phyloP scores from a whole-genome alignment of 345 rosid genomes.

The Lepidium sativum region DNA sequence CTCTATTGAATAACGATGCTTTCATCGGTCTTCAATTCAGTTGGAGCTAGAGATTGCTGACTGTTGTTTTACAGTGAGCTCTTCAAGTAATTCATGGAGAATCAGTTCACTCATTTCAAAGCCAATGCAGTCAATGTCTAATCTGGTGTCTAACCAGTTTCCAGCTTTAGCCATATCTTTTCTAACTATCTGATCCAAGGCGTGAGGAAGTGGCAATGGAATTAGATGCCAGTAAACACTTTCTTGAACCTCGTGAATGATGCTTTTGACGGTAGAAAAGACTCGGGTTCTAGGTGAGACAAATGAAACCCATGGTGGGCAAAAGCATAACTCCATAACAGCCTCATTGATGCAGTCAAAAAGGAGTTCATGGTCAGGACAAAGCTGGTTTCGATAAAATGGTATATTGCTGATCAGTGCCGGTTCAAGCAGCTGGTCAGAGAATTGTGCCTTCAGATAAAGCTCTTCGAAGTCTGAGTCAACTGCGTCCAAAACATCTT shows the following conservation, averaged over 20 bases:
- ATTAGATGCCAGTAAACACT: slow-evolving; percentile 61
- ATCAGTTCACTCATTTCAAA: slow-evolving; percentile 52
- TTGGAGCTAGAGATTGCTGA: slow-evolving; percentile 8
- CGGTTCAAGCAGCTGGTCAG: slow-evolving; percentile 63
- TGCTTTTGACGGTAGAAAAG: slow-evolving; percentile 39
- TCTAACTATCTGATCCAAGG: slow-evolving; percentile 67
- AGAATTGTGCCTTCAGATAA: slow-evolving; percentile 52
- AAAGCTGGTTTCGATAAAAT: slow-evolving; percentile 49
- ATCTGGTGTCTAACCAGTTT: slow-evolving; percentile 72
- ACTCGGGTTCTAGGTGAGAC: slow-evolving; percentile 42
- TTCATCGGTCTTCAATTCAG: slow-evolving; percentile 29
- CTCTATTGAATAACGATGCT: slow-evolving; percentile 14
- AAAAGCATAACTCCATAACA: slow-evolving; percentile 59
- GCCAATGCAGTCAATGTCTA: slow-evolving; percentile 42
- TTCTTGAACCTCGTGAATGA: slow-evolving; percentile 52
- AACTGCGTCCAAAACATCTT: slow-evolving; percentile 45
- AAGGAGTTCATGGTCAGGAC: slow-evolving; percentile 53
- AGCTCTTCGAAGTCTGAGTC: slow-evolving; percentile 59
- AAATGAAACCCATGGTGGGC: slow-evolving; percentile 47
- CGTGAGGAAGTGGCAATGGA: slow-evolving; percentile 56
- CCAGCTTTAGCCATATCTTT: slow-evolving; percentile 69
- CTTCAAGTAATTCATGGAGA: slow-evolving; percentile 57
- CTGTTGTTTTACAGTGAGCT: slow-evolving; percentile 24
- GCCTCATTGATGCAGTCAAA: slow-evolving; percentile 77
- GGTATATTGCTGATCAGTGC: slow-evolving; percentile 46